Conservation (phyloP, 768 basidiomycete genomes). For the Crassisporium funariophilum region DNA sequence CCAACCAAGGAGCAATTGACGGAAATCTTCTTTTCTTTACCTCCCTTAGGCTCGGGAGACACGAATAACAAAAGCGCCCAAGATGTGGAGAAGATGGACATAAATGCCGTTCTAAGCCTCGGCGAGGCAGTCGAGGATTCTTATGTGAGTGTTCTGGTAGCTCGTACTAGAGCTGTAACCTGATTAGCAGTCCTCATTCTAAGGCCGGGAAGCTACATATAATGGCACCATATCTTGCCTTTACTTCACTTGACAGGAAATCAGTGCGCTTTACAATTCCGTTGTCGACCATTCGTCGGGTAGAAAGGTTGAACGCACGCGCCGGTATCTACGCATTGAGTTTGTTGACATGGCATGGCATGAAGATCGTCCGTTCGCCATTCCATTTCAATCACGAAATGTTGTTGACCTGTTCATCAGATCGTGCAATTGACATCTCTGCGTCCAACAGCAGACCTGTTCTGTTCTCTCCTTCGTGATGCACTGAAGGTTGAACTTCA, state of each 20-base stretch:
- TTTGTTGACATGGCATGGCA: slow-evolving; percentile 89
- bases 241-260: slow-evolving; percentile 88
- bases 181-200: slow-evolving; percentile 5
- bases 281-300: slow-evolving; percentile 87
- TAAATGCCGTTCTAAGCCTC: slow-evolving; percentile 85
- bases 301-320: slow-evolving; percentile 90
- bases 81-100: slow-evolving; percentile 75
- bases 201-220: slow-evolving; percentile 92
- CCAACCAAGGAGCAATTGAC: slow-evolving; percentile 86
- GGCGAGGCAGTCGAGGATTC: slow-evolving; percentile 87
- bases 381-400: slow-evolving; percentile 2
- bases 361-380: slow-evolving; percentile 75
- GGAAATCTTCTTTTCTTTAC: slow-evolving; percentile 86
- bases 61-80: slow-evolving; percentile 29
- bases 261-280: slow-evolving; percentile 92
- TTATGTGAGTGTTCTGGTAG: slow-evolving; percentile 65
- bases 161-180: not conserved
- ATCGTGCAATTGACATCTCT: slow-evolving; percentile 93
- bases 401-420: slow-evolving; percentile 34
- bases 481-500: slow-evolving; percentile 89
- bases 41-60: slow-evolving; percentile 40
- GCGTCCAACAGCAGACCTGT: slow-evolving; percentile 89
- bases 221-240: slow-evolving; percentile 87
- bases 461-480: slow-evolving; percentile 87
- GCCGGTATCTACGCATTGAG: slow-evolving; percentile 97